Conservation (phyloP, 2,329 filamentous ascomycete genomes). For the Talaromyces sp. region DNA sequence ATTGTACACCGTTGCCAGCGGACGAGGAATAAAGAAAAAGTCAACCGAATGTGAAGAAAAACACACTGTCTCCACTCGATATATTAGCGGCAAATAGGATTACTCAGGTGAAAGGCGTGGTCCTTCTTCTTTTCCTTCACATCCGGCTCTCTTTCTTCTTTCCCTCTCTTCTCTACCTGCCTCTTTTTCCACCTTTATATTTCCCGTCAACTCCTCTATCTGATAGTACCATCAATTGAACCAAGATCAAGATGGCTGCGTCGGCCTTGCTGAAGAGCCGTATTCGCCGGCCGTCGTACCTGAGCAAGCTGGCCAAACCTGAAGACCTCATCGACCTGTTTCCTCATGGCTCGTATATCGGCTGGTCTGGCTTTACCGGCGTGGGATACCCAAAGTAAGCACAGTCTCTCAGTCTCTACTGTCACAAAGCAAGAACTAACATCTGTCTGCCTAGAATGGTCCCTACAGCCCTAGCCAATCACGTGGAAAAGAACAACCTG, state of each 20-base stretch:
- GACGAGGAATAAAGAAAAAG: neutral
- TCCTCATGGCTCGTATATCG: conserved; percentile 78
- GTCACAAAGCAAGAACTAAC: conserved; percentile 1
- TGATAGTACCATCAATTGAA: neutral
- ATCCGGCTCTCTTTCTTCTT: neutral
- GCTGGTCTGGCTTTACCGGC: conserved; percentile 87
- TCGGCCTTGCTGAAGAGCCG: conserved; percentile 72
- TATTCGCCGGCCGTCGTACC: conserved; percentile 67
- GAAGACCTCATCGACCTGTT: conserved; percentile 77
- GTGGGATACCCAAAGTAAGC: conserved; percentile 81
- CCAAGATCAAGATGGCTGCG: conserved; percentile 46
- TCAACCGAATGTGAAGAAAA: neutral
- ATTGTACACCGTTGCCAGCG: neutral
- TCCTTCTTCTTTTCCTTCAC: neutral
- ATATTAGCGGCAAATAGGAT: neutral
- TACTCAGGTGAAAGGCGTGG: neutral
- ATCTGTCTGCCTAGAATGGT: conserved; percentile 56
- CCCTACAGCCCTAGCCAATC: conserved; percentile 75
- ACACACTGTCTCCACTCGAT: neutral
- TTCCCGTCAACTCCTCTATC: neutral
- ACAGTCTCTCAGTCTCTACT: neutral
- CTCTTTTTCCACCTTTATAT: neutral
- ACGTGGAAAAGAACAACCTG: conserved; percentile 80
- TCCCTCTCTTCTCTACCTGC: neutral
- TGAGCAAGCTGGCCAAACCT: conserved; percentile 72